These are phyloP conservation scores for Malus fusca DNA, from an alignment of 306 rosid genomes.

Conservation along the genomic window DNA sequence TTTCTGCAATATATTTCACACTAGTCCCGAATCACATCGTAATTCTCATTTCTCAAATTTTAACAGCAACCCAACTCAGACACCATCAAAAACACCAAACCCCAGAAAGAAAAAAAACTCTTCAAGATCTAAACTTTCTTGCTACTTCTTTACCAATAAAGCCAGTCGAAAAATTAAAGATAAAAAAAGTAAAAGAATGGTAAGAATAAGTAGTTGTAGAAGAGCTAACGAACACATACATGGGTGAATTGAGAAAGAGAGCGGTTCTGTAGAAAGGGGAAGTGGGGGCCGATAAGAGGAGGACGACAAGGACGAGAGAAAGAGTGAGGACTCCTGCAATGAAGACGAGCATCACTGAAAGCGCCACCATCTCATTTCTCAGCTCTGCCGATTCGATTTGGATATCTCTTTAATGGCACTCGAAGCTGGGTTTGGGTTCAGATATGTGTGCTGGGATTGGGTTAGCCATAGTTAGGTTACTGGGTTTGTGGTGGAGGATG, in stretches of 20 bases:
- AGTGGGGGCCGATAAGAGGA: slow-evolving; percentile 36
- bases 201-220: background rate
- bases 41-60: background rate
- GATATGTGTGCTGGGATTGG: too few species aligned
- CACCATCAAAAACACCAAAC: background rate
- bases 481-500: too few species aligned
- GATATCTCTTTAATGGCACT: background rate
- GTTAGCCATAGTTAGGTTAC: too few species aligned
- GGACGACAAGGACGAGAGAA: slow-evolving; percentile 24
- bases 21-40: background rate
- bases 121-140: background rate
- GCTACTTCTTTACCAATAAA: background rate
- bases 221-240: slow-evolving; percentile 28
- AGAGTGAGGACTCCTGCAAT: slow-evolving; percentile 36
- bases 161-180: background rate
- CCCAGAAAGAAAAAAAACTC: background rate
- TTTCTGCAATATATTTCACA: background rate
- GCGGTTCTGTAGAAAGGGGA: slow-evolving; percentile 28
- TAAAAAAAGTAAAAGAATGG: background rate
- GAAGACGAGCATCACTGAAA: slow-evolving; percentile 61
- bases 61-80: background rate
- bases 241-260: slow-evolving; percentile 19
- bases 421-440: background rate
- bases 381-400: background rate
- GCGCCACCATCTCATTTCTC: slow-evolving; percentile 41